phyloP scores from a whole-genome alignment of 2,329 filamentous ascomycete genomes.

The Colletotrichum sp. region DNA sequence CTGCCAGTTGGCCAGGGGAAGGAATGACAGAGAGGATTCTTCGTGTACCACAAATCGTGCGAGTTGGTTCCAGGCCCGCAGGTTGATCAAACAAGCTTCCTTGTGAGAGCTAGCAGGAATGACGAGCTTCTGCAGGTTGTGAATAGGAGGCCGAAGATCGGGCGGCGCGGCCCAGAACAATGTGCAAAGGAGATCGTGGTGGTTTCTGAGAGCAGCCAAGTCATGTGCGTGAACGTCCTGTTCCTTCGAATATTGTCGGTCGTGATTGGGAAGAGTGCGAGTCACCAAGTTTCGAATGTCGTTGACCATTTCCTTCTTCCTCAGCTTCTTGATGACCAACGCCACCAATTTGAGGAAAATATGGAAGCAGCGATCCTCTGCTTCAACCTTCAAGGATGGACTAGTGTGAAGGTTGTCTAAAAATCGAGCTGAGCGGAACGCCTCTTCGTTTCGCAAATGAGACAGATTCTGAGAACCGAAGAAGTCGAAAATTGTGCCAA shows the following conservation, averaged over 20 bases:
- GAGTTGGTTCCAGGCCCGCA: slow-evolving; percentile 67
- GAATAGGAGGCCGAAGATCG: slow-evolving; percentile 55
- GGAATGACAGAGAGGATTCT: slow-evolving; percentile 52
- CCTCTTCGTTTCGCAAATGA: slow-evolving; percentile 69
- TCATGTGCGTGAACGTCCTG: slow-evolving; percentile 63
- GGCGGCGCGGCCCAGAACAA: slow-evolving; percentile 68
- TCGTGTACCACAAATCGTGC: slow-evolving; percentile 56
- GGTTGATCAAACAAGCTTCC: slow-evolving; percentile 67
- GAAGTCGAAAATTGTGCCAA: slow-evolving; percentile 70
- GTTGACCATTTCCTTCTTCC: slow-evolving; percentile 51
- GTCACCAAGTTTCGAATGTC: slow-evolving; percentile 66
- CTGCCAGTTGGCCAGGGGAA: slow-evolving; percentile 52
- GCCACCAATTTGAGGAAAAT: slow-evolving; percentile 70
- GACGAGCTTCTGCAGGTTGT: slow-evolving; percentile 64
- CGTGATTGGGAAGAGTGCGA: slow-evolving; percentile 68
- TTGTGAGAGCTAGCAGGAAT: slow-evolving; percentile 65
- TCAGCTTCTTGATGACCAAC: slow-evolving; percentile 57
- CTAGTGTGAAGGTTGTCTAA: slow-evolving; percentile 56
- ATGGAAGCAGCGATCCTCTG: slow-evolving; percentile 68
- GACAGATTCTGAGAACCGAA: slow-evolving; percentile 66
- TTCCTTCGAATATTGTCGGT: slow-evolving; percentile 68
- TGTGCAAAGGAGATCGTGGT: slow-evolving; percentile 70
- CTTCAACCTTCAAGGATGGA: slow-evolving; percentile 53
- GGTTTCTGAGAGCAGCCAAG: slow-evolving; percentile 67
- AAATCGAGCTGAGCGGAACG: slow-evolving; percentile 63